Evolutionary conservation across 768 basidiomycete species (phyloP).

Genomic region (Rhodotorula toruloides): DNA sequence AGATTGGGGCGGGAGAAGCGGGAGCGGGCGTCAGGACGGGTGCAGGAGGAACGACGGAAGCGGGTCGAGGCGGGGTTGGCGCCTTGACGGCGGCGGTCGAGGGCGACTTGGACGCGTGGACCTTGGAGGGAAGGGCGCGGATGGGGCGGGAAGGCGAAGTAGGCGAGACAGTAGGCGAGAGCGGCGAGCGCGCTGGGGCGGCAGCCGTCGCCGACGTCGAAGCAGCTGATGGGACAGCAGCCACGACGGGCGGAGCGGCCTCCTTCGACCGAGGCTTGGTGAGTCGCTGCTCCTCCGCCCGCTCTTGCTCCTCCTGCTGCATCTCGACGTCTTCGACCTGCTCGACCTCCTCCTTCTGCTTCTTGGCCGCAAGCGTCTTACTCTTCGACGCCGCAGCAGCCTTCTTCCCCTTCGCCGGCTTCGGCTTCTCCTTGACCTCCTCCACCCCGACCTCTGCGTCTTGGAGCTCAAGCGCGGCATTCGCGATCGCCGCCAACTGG

Average conservation of each 20-base stretch:
- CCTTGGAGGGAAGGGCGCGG: slow-evolving; percentile 16
- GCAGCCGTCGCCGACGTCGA: neutral
- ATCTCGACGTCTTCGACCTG: neutral
- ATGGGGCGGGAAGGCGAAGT: neutral
- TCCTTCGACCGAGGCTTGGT: neutral
- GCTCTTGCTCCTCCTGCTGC: neutral
- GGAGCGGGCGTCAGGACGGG: neutral
- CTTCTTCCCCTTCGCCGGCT: slow-evolving; percentile 9
- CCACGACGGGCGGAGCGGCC: neutral
- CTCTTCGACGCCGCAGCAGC: neutral
- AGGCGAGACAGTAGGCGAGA: neutral
- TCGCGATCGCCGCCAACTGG: slow-evolving; percentile 21
- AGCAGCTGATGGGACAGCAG: neutral
- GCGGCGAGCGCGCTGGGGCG: neutral
- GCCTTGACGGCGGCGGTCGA: slow-evolving; percentile 9
- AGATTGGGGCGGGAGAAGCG: neutral
- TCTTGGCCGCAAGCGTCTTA: neutral
- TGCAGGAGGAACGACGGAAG: neutral
- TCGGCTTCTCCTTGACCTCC: neutral
- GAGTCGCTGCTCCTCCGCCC: neutral
- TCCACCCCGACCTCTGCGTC: neutral
- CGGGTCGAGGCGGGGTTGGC: neutral
- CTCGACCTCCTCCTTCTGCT: slow-evolving; percentile 13
- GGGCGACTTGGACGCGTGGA: slow-evolving; percentile 17
- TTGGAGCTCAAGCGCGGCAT: slow-evolving; percentile 21